Evolutionary conservation across 345 rosid species (phyloP).

Genomic region (Carallia pectinifolia): DNA sequence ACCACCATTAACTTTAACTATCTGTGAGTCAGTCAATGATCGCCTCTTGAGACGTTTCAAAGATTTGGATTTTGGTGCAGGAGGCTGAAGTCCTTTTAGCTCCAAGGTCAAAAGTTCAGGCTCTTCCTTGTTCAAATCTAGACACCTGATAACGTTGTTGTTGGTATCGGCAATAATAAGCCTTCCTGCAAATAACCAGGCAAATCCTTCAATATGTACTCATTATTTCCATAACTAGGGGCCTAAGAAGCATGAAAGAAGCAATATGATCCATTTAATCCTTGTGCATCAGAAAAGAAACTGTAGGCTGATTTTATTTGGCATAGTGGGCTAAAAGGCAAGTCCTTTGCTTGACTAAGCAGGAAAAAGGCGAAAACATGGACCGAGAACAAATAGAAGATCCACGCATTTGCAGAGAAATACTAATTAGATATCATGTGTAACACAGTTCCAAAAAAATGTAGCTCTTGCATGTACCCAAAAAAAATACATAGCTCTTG

Average conservation of each 20-base stretch:
- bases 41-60: constrained; percentile 72
- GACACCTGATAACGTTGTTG: constrained; percentile 70
- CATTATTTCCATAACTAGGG: background rate
- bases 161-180: constrained; percentile 87
- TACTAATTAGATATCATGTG: too few species aligned
- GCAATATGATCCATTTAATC: background rate
- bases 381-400: background rate
- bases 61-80: constrained; percentile 55
- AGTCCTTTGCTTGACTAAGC: background rate
- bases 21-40: constrained; percentile 63
- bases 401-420: background rate
- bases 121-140: constrained; percentile 54
- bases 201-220: background rate
- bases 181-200: constrained; percentile 50
- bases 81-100: constrained; percentile 81
- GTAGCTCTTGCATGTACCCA: background rate
- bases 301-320: too few species aligned
- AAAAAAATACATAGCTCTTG: background rate
- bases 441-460: too few species aligned
- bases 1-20: constrained; percentile 48
- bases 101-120: constrained; percentile 66
- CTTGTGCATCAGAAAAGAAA: background rate
- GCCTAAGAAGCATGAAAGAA: background rate
- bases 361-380: background rate
- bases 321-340: too few species aligned